Evolutionary conservation across 768 basidiomycete genomes (phyloP), one percentile per base, ranked within the genome.

Genomic region (Serendipita sp.): DNA sequence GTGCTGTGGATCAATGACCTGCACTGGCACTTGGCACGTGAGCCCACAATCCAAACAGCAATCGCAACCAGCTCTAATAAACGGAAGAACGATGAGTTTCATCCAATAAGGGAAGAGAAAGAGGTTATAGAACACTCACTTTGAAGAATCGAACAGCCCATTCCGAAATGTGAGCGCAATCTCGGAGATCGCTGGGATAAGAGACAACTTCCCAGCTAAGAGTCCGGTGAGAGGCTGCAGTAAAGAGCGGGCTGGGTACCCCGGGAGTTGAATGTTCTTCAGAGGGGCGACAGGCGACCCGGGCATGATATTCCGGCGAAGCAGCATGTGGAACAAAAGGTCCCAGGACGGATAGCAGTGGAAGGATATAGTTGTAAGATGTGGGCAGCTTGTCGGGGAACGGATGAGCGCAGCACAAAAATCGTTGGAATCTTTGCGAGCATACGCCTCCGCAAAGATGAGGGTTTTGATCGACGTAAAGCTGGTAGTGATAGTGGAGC

Each of bases 281-380:
- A 58, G 11, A 5, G 53, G 53, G 4, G 53, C 11, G 30, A 33
- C 53, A 33, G 53, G 17, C 3, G 53, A 26, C 22, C 53, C 31
- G 22, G 53, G 53, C 53, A 58, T 58, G n/a, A 58, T 58, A 24
- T 58, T 58, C 17, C 53, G 53, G 5, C 53, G 53, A 7, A 58
- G 31, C 22, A 58, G 53, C 53, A 58, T 58, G 31, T 58, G 31
- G 30, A 22, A 58, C 31, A 58, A 28, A 9, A 58, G 31, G 53
- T 58, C 53, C 53, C 53, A 58, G 3, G 22, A 24, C 9, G 53
- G 53, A 58, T 58, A 58, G 53, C 53, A 58, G 31, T 58, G 53
- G 53, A 58, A 58, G 11, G 53, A 58, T 0, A 58, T 58, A n/a
- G 13, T 58, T n/a, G 22, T 31, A 9, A 58, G 31, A n/a, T 31